A percentile compares a stretch with the other conserved stretches of the same genome.
phyloP scores from a whole-genome alignment of 2,329 filamentous ascomycete species.

The Stenocarpella maydis region DNA sequence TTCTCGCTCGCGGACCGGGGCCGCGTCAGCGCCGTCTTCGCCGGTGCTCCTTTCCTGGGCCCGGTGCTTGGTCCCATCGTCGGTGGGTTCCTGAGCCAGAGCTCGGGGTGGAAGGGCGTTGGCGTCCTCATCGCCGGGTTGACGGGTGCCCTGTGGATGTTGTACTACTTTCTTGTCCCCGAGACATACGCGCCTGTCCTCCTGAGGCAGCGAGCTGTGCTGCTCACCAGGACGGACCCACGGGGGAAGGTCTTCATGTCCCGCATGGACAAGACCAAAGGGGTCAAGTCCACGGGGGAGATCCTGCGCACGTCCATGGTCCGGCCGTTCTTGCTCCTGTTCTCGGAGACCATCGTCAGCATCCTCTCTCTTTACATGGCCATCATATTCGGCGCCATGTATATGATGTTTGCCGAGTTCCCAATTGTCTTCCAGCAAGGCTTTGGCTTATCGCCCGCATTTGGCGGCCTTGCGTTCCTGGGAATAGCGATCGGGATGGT shows the following conservation, averaged over 20 bases:
- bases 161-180: slow-evolving; percentile 30
- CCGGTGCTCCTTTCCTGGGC: slow-evolving; percentile 40
- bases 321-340: slow-evolving; percentile 70
- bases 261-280: slow-evolving; percentile 5
- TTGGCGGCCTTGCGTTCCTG: slow-evolving; percentile 68
- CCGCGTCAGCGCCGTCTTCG: slow-evolving; percentile 52
- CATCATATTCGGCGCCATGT: slow-evolving; percentile 63
- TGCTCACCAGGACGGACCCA: background rate
- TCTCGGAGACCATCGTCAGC: slow-evolving; percentile 72
- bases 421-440: slow-evolving; percentile 68
- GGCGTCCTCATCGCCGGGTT: slow-evolving; percentile 45
- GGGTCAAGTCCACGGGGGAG: slow-evolving; percentile 39
- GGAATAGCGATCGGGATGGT: slow-evolving; percentile 72
- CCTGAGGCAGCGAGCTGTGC: background rate
- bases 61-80: slow-evolving; percentile 42
- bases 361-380: slow-evolving; percentile 70
- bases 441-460: slow-evolving; percentile 63
- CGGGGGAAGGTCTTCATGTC: slow-evolving; percentile 11
- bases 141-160: slow-evolving; percentile 36
- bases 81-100: slow-evolving; percentile 45
- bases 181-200: slow-evolving; percentile 37
- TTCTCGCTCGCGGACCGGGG: slow-evolving; percentile 60
- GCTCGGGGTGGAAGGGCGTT: slow-evolving; percentile 47
- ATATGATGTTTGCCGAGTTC: slow-evolving; percentile 62
- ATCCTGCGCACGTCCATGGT: slow-evolving; percentile 64